Conservation (phyloP, 2,329 filamentous ascomycete species). For the Stachybotrys chartarum region DNA sequence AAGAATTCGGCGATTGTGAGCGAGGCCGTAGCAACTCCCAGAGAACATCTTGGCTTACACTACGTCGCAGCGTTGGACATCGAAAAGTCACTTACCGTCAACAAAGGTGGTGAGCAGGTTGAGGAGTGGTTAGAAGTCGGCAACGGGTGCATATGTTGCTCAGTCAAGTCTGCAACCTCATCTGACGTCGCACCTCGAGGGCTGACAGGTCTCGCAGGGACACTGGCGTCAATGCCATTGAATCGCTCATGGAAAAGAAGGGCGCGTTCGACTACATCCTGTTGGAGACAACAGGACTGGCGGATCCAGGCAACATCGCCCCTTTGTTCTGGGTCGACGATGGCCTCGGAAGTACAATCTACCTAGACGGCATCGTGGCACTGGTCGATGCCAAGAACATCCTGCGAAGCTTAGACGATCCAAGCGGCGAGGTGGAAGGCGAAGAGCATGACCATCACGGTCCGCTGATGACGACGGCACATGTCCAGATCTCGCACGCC, state of each 20-base stretch:
- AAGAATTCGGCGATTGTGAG: slow-evolving; percentile 77
- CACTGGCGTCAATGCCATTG: slow-evolving; percentile 86
- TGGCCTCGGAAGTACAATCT: slow-evolving; percentile 88
- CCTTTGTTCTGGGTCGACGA: slow-evolving; percentile 98
- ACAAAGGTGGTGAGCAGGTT: slow-evolving; percentile 71
- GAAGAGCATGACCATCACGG: slow-evolving; percentile 45
- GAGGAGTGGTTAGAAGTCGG: slow-evolving; percentile 94
- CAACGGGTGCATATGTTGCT: slow-evolving; percentile 97
- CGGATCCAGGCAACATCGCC: slow-evolving; percentile 91
- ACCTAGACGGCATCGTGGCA: slow-evolving; percentile 93
- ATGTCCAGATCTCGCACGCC: slow-evolving; percentile 93
- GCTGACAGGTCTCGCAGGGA: slow-evolving; percentile 50
- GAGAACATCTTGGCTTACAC: slow-evolving; percentile 3
- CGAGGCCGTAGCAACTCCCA: slow-evolving; percentile 4
- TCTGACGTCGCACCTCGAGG: slow-evolving; percentile 3
- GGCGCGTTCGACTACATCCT: slow-evolving; percentile 97
- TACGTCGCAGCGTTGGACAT: slow-evolving; percentile 70
- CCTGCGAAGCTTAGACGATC: slow-evolving; percentile 71
- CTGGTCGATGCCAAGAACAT: slow-evolving; percentile 95
- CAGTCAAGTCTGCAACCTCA: slow-evolving; percentile 62
- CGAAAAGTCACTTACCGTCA: slow-evolving; percentile 91
- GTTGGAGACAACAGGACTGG: slow-evolving; percentile 90
- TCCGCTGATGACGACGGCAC: slow-evolving; percentile 79
- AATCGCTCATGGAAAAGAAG: slow-evolving; percentile 89
- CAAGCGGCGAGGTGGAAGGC: slow-evolving; percentile 44